These are phyloP conservation scores for Racocetra persica DNA, from an alignment of 371 early-diverging fungal species.

Conservation along the genomic window DNA sequence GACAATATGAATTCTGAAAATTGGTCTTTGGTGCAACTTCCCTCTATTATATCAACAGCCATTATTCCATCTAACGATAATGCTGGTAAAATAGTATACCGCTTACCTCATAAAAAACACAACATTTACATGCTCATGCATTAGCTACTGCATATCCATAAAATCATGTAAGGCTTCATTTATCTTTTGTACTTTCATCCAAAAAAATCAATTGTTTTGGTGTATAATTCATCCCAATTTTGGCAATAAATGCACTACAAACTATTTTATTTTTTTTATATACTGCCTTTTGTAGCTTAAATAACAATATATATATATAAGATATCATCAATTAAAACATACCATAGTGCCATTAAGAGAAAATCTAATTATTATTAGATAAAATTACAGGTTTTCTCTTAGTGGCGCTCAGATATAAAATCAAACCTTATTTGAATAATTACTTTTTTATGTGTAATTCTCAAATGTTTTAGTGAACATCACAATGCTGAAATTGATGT, in stretches of 20 bases:
- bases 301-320: not conserved
- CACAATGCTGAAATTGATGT: too few species aligned
- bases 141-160: not conserved
- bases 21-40: conserved; percentile 1
- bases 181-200: conserved; percentile 12
- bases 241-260: conserved; percentile 27
- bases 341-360: too few species aligned
- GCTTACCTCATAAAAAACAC: not conserved
- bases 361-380: too few species aligned
- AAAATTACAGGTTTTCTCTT: too few species aligned
- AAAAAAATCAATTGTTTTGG: conserved; percentile 24
- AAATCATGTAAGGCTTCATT: not conserved
- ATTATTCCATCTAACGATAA: not conserved
- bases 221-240: not conserved
- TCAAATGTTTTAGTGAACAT: too few species aligned
- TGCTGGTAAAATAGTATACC: not conserved
- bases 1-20: not conserved
- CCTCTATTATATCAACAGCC: conserved; percentile 6
- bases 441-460: too few species aligned
- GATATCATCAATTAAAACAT: not conserved
- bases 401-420: too few species aligned
- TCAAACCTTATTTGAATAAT: too few species aligned
- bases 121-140: not conserved
- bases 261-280: conserved; percentile 19
- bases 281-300: conserved; percentile 19